phyloP scores from a whole-genome alignment of 345 rosid species.

The Toxicodendron radicans region DNA sequence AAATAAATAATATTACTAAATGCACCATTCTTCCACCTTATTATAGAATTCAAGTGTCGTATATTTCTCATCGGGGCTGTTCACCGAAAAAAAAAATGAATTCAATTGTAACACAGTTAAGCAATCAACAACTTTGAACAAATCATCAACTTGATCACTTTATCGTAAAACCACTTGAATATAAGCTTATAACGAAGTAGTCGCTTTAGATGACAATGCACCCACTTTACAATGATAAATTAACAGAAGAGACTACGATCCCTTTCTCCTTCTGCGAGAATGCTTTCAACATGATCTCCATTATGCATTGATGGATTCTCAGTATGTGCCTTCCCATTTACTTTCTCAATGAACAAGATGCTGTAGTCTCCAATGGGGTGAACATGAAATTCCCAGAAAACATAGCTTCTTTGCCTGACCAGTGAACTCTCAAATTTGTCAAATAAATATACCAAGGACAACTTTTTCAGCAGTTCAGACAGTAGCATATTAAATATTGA shows the following conservation, averaged over 20 bases:
- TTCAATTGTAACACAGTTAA: no score
- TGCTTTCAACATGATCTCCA: neutral
- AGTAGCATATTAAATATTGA: neutral
- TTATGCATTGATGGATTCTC: neutral
- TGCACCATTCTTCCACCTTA: no score
- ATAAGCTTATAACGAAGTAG: no score
- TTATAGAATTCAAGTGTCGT: no score
- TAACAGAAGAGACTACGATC: neutral
- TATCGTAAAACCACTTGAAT: neutral
- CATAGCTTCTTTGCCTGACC: slow-evolving; percentile 83
- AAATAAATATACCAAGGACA: slow-evolving; percentile 6
- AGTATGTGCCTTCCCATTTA: no score
- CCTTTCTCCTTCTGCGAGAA: neutral
- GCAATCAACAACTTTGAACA: no score
- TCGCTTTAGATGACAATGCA: neutral
- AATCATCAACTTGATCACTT: neutral
- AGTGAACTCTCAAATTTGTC: slow-evolving; percentile 17
- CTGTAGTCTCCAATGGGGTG: slow-evolving; percentile 53
- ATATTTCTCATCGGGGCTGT: no score
- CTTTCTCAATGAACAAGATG: slow-evolving; percentile 29
- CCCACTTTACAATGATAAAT: neutral
- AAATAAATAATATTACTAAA: no score
- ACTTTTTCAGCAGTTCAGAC: neutral
- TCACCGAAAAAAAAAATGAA: no score
- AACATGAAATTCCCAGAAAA: slow-evolving; percentile 87